These are phyloP conservation scores for Geopyxis carbonaria DNA, from an alignment of 495 filamentous ascomycete genomes.

Conservation along the genomic window DNA sequence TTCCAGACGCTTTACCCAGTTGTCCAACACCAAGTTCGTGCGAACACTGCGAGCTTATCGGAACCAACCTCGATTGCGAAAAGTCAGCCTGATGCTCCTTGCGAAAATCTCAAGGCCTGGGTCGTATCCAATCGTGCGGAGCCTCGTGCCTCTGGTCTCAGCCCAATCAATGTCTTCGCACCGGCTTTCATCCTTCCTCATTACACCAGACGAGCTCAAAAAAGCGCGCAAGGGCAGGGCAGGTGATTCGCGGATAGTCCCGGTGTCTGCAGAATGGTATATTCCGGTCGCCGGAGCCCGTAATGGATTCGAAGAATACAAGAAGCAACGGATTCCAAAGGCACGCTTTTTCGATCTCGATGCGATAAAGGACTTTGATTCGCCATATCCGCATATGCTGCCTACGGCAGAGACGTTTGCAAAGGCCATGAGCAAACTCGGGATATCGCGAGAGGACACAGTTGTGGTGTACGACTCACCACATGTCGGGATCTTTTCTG, in stretches of 20 bases:
- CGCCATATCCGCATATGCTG: constrained; percentile 93
- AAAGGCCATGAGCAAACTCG: constrained; percentile 69
- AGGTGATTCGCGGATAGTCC: constrained; percentile 62
- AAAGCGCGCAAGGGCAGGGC: constrained; percentile 65
- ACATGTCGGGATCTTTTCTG: constrained; percentile 82
- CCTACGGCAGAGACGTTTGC: constrained; percentile 65
- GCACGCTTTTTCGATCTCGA: constrained; percentile 97
- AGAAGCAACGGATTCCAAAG: constrained; percentile 57
- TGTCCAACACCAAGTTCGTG: too few relatives aligned
- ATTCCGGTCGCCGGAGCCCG: constrained; percentile 82
- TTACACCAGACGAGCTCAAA: constrained; percentile 66
- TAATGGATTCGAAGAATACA: constrained; percentile 60
- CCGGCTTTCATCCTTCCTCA: constrained; percentile 54
- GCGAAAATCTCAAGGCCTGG: too few relatives aligned
- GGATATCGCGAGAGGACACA: constrained; percentile 68
- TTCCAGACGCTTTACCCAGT: too few relatives aligned
- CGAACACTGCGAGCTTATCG: too few relatives aligned
- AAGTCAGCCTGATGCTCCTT: too few relatives aligned
- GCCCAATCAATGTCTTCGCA: constrained; percentile 31
- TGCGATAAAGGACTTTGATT: constrained; percentile 66
- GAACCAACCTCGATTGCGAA: too few relatives aligned
- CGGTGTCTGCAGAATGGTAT: constrained; percentile 88
- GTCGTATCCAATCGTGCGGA: too few relatives aligned
- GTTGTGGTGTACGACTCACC: constrained; percentile 84
- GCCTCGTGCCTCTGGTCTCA: too few relatives aligned